phyloP scores from a whole-genome alignment of 108 stramenopile species.

The Chaetoceros muelleri region DNA sequence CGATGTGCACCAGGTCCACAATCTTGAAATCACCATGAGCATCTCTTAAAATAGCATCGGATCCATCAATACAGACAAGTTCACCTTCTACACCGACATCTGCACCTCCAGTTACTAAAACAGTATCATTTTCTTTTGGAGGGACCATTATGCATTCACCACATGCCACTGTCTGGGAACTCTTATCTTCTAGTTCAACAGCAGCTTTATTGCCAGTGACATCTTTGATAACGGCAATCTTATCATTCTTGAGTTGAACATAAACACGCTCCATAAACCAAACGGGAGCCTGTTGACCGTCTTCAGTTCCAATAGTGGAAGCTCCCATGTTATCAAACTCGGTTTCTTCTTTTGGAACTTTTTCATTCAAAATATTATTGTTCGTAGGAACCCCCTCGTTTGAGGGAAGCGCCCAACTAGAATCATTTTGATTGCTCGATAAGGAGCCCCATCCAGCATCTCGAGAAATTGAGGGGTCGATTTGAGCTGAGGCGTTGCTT shows the following conservation, averaged over 20 bases:
- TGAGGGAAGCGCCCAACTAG: constrained; percentile 8
- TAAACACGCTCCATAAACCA: constrained; percentile 93
- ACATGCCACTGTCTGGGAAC: constrained; percentile 40
- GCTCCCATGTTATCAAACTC: constrained; percentile 21
- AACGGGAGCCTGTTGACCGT: constrained; percentile 59
- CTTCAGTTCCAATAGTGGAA: constrained; percentile 37
- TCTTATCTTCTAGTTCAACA: constrained; percentile 66
- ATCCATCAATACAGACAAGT: constrained; percentile 84
- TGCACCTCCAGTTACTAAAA: constrained; percentile 81
- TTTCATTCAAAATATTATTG: not conserved
- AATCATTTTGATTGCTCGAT: constrained; percentile 23
- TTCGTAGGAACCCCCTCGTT: not conserved
- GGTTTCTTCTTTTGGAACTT: not conserved
- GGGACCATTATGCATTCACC: constrained; percentile 62
- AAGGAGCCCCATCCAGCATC: constrained; percentile 36
- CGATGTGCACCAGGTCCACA: constrained; percentile 81
- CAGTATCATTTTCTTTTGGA: constrained; percentile 79
- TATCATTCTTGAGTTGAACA: constrained; percentile 57
- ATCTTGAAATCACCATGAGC: constrained; percentile 88
- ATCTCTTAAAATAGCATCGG: constrained; percentile 88
- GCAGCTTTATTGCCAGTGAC: constrained; percentile 60
- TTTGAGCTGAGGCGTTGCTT: constrained; percentile 5
- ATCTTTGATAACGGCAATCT: constrained; percentile 70
- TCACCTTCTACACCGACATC: constrained; percentile 85
- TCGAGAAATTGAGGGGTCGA: no score